Conservation (phyloP, 2,329 filamentous ascomycete genomes). For the Fusarium piperis region DNA sequence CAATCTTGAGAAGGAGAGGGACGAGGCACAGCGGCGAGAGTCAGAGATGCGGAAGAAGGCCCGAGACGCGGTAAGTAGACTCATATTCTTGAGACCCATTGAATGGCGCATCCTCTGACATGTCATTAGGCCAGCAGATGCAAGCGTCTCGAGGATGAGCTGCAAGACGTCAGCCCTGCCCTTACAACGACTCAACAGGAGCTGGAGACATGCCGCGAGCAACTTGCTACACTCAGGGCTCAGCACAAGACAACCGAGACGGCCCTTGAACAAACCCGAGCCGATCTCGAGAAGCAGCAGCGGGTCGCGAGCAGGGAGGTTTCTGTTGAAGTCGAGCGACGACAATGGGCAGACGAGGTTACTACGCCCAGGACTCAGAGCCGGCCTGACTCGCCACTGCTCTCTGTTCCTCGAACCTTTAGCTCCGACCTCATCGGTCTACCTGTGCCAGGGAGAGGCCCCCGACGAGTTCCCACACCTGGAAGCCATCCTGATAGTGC, state of each 20-base stretch:
- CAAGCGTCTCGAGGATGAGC: conserved; percentile 80
- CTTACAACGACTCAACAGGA: conserved; percentile 74
- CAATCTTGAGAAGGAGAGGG: conserved; percentile 87
- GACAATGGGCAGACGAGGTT: conserved; percentile 64
- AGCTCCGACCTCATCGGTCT: conserved; percentile 64
- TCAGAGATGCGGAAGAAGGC: conserved; percentile 89
- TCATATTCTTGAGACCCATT: not conserved
- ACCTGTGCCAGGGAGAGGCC: conserved; percentile 48
- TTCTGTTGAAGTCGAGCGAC: conserved; percentile 54
- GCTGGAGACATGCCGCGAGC: conserved; percentile 65
- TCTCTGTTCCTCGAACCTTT: conserved; percentile 62
- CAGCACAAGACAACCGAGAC: conserved; percentile 73
- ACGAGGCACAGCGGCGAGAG: conserved; percentile 85
- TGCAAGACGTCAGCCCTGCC: conserved; percentile 74
- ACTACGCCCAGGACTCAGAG: conserved; percentile 58
- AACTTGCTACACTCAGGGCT: conserved; percentile 70
- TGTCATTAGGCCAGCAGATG: conserved; percentile 65
- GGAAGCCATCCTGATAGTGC: conserved; percentile 58
- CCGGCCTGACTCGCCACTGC: conserved; percentile 63
- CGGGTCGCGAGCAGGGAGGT: conserved; percentile 41
- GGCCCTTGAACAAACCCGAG: conserved; percentile 65
- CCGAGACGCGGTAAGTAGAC: conserved; percentile 77
- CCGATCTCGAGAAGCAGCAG: conserved; percentile 62
- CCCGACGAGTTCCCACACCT: conserved; percentile 51
- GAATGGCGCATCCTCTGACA: conserved; percentile 19